phyloP scores from a whole-genome alignment of 1,284 basidiomycete genomes.

The Papiliotrema fonsecae region DNA sequence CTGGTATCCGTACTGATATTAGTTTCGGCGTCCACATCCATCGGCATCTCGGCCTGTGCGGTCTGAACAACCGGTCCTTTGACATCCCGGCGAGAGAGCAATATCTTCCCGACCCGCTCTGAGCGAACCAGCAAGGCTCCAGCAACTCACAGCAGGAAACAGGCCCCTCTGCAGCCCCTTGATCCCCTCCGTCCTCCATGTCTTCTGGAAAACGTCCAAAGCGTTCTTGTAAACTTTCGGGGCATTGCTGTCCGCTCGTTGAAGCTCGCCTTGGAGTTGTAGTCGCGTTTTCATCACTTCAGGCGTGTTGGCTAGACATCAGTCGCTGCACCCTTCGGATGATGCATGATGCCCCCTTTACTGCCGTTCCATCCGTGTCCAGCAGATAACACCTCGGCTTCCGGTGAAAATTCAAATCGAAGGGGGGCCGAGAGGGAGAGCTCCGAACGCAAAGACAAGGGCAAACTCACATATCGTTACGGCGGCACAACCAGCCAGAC shows the following conservation, averaged over 20 bases:
- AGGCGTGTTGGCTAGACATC: constrained; percentile 50
- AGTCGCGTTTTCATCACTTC: constrained; percentile 92
- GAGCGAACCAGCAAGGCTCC: no score
- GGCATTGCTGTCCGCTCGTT: constrained; percentile 58
- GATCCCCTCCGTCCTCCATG: constrained; percentile 85
- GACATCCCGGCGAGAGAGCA: no score
- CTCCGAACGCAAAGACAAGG: no score
- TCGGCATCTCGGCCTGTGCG: no score
- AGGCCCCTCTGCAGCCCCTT: constrained; percentile 87
- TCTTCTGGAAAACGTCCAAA: constrained; percentile 81
- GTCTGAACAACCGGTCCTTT: no score
- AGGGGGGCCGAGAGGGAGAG: no score
- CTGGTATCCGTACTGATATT: constrained; percentile 81
- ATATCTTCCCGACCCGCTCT: no score
- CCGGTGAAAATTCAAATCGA: no score
- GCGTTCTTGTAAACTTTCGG: constrained; percentile 82
- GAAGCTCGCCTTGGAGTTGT: constrained; percentile 89
- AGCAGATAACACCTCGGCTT: no score
- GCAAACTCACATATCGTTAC: constrained; percentile 55
- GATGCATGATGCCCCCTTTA: no score
- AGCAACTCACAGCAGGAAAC: constrained; percentile 73
- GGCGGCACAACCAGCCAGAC: constrained; percentile 79
- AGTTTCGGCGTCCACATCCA: not conserved
- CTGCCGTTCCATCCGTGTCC: no score
- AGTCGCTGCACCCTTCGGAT: no score